A percentile compares a stretch with the other conserved stretches of the same genome.
phyloP scores from a whole-genome alignment of 208 protist species.

The Herpetomonas muscarum region DNA sequence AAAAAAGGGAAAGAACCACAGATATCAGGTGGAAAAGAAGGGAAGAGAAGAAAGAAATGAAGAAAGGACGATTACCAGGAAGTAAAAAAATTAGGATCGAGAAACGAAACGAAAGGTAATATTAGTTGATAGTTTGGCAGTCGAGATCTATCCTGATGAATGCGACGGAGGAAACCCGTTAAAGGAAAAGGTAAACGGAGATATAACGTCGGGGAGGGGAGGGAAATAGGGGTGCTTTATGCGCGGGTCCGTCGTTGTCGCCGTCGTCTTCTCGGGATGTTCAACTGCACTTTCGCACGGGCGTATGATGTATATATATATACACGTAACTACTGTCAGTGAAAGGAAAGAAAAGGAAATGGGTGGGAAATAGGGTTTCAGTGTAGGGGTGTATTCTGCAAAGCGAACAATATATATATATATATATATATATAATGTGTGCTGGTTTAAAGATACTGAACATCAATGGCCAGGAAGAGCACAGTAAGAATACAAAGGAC shows the following conservation, averaged over 20 bases:
- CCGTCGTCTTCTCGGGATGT: too few species aligned
- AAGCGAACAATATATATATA: conserved; percentile 6
- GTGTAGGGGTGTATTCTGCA: not conserved
- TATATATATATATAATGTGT: conserved; percentile 1
- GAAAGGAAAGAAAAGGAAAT: conserved; percentile 2
- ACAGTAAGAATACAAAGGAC: too few species aligned
- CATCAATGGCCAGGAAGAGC: not conserved
- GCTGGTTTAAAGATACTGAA: not conserved
- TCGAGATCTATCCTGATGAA: too few species aligned
- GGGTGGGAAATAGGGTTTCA: not conserved
- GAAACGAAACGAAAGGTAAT: not conserved
- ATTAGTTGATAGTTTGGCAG: not conserved
- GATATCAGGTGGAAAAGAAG: not conserved
- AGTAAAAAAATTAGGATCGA: not conserved
- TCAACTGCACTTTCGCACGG: too few species aligned
- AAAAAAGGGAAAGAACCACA: not conserved
- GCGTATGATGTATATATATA: too few species aligned
- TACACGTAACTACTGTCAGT: not conserved
- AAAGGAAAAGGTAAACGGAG: too few species aligned
- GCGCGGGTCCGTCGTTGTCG: too few species aligned
- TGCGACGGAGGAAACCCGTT: too few species aligned
- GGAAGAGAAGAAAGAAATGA: not conserved
- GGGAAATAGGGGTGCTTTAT: too few species aligned
- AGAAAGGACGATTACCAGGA: not conserved
- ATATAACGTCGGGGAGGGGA: too few species aligned